Conservation (phyloP, 2,329 filamentous ascomycete species). For the Penicillium freii region DNA sequence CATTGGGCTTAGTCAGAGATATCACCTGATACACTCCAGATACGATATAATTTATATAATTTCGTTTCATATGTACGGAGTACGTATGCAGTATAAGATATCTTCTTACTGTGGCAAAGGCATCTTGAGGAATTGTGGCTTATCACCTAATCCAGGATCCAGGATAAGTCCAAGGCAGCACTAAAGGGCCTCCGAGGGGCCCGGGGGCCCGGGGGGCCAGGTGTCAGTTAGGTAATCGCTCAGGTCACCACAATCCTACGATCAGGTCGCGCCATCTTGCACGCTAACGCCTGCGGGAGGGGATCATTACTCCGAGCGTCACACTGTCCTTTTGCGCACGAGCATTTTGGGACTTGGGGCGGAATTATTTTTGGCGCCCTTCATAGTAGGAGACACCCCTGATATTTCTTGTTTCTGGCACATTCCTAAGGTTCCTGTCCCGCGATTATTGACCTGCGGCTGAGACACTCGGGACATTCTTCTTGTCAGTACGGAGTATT, state of each 20-base stretch:
- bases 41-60: neutral
- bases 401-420: slow-evolving; percentile 13
- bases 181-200: neutral
- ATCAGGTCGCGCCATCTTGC: slow-evolving; percentile 21
- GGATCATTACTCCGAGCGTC: slow-evolving; percentile 24
- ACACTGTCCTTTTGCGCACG: slow-evolving; percentile 4
- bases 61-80: no score
- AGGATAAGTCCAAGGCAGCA: neutral
- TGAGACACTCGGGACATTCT: slow-evolving; percentile 7
- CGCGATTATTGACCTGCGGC: slow-evolving; percentile 18
- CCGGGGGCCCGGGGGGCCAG: neutral
- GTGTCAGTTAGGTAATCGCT: slow-evolving; percentile 2
- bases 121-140: neutral
- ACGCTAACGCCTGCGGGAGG: slow-evolving; percentile 17
- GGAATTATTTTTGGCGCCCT: slow-evolving; percentile 10
- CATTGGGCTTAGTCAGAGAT: slow-evolving; percentile 13
- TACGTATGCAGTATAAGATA: neutral
- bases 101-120: neutral
- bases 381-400: neutral
- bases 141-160: neutral
- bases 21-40: neutral
- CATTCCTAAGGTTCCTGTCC: slow-evolving; percentile 13
- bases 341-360: neutral
- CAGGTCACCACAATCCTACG: slow-evolving; percentile 6
- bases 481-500: neutral